These are phyloP conservation scores for Trichoderma koningiopsis DNA, from an alignment of 2,329 filamentous ascomycete genomes.

Conservation along the genomic window DNA sequence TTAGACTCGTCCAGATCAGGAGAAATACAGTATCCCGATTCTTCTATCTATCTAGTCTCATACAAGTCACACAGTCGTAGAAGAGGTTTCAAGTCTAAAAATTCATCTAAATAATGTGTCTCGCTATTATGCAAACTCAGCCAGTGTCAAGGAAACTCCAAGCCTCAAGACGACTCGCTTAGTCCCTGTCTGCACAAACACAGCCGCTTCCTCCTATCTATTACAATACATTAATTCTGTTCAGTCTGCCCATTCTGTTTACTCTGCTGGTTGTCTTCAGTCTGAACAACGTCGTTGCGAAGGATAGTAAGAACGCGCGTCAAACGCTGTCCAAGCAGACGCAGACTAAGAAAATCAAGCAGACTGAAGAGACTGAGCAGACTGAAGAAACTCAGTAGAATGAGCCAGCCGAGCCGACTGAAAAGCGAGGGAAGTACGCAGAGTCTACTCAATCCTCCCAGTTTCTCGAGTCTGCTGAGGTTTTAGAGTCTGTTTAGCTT, in stretches of 20 bases:
- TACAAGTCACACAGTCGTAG: neutral
- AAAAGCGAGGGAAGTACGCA: too few relatives aligned
- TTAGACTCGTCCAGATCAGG: neutral
- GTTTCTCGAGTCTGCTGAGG: too few relatives aligned
- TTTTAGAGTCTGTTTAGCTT: too few relatives aligned
- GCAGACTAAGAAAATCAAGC: too few relatives aligned
- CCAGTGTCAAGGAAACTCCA: neutral
- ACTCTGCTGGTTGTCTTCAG: too few relatives aligned
- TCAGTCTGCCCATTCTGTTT: neutral
- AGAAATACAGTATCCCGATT: neutral
- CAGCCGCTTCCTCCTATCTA: neutral
- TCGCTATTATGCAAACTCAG: neutral
- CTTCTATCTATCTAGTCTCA: neutral
- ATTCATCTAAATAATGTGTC: neutral
- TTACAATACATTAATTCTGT: neutral
- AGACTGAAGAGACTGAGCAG: too few relatives aligned
- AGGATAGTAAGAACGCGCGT: too few relatives aligned
- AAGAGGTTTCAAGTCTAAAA: neutral
- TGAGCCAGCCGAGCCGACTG: too few relatives aligned
- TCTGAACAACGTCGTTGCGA: too few relatives aligned
- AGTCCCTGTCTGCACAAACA: neutral
- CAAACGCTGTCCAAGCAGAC: too few relatives aligned
- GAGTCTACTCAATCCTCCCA: too few relatives aligned
- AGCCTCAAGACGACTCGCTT: neutral
- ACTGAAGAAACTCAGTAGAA: too few relatives aligned